Percentiles rank a stretch among this genome's conserved stretches.
Evolutionary conservation across 2,329 filamentous ascomycete genomes (phyloP).

Genomic region (Falciphora oryzae): DNA sequence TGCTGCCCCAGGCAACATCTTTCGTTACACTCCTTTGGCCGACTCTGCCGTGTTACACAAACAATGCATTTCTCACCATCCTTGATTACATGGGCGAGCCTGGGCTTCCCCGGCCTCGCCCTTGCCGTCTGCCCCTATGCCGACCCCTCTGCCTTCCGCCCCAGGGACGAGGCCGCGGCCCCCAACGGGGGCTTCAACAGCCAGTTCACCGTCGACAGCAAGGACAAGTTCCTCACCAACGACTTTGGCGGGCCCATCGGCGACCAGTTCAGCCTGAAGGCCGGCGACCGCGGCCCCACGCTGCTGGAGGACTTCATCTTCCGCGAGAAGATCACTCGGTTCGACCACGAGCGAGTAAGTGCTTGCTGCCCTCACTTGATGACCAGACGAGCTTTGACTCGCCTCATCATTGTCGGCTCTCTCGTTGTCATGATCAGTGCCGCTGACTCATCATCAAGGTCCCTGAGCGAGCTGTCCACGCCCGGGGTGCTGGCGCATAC

Average conservation of each 20-base stretch:
- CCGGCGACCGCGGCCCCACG: slow-evolving; percentile 61
- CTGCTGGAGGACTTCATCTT: slow-evolving; percentile 69
- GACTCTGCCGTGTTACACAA: neutral
- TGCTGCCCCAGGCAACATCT: neutral
- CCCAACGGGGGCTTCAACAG: slow-evolving; percentile 19
- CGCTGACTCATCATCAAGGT: slow-evolving; percentile 30
- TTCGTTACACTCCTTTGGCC: neutral
- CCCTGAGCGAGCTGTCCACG: slow-evolving; percentile 63
- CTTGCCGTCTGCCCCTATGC: slow-evolving; percentile 27
- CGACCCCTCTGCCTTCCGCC: slow-evolving; percentile 21
- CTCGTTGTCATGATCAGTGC: slow-evolving; percentile 11
- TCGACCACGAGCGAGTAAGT: slow-evolving; percentile 62
- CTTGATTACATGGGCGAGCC: slow-evolving; percentile 1
- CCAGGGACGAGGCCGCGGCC: slow-evolving; percentile 17
- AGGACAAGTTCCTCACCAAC: slow-evolving; percentile 51
- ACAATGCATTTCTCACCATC: neutral
- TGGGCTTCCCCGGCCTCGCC: neutral
- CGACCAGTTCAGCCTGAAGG: slow-evolving; percentile 61
- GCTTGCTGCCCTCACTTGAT: neutral
- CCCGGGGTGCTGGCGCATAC: slow-evolving; percentile 63
- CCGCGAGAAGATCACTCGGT: slow-evolving; percentile 64
- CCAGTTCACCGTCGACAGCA: slow-evolving; percentile 45
- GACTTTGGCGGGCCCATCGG: slow-evolving; percentile 64
- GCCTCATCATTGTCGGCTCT: neutral
- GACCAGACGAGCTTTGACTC: neutral